Evolutionary conservation across 2,329 filamentous ascomycete species (phyloP).

Genomic region (Alternaria gaisen): DNA sequence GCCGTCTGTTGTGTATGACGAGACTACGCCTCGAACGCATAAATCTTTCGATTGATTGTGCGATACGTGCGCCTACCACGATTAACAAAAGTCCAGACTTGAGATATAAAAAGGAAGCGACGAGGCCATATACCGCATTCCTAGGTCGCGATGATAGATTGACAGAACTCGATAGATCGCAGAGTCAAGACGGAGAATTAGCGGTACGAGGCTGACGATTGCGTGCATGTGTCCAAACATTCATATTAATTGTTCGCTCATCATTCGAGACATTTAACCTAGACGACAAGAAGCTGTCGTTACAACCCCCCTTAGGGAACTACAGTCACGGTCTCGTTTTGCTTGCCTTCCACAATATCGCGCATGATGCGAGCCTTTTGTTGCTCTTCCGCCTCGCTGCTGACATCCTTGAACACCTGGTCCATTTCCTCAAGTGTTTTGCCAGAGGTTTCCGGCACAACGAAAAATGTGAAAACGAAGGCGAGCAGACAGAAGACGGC

Average conservation of each 20-base stretch:
- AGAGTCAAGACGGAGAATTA: not conserved
- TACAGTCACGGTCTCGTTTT: not conserved
- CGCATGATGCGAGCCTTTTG: slow-evolving; percentile 43
- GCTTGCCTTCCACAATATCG: slow-evolving; percentile 38
- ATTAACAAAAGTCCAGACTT: not conserved
- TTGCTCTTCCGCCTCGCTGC: slow-evolving; percentile 47
- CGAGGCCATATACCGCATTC: not conserved
- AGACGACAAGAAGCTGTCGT: not conserved
- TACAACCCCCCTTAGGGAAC: not conserved
- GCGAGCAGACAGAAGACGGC: slow-evolving; percentile 48
- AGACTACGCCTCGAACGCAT: not conserved
- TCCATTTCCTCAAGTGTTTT: slow-evolving; percentile 51
- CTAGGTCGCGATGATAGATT: not conserved
- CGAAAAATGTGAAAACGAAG: slow-evolving; percentile 48
- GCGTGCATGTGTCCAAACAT: not conserved
- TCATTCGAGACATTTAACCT: not conserved
- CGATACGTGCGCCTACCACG: not conserved
- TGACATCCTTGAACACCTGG: slow-evolving; percentile 48
- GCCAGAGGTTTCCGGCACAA: slow-evolving; percentile 48
- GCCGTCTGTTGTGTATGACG: not conserved
- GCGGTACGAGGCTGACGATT: not conserved
- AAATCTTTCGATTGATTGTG: not conserved
- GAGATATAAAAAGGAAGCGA: not conserved
- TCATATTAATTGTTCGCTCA: not conserved
- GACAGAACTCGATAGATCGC: not conserved